Base-by-base conservation (phyloP, 2,329 filamentous ascomycete genomes). In the Rutstroemia sp. region DNA sequence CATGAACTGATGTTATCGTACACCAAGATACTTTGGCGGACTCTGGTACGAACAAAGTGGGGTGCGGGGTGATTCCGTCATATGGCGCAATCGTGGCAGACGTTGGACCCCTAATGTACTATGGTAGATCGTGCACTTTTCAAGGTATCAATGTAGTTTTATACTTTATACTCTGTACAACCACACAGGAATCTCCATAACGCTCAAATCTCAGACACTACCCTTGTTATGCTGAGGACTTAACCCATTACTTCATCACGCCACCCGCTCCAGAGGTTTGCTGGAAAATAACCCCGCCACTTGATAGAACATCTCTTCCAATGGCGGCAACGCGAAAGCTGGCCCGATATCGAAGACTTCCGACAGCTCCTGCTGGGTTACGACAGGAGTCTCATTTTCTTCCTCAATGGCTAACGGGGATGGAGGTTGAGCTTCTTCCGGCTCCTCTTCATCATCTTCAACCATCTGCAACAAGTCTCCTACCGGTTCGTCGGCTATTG, bases 271-370 rank as follows among this genome's bases (percentile, higher is more conserved):
- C 51, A 75, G 62, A 14, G 81, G 77, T 68, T 81, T 85, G 58
- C 79, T 74, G 1, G 80, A 78, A 68, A 87, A 83, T 60, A 89
- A 67, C 5, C 75, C 80, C 12, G 86, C 80, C 41, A 92, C 84
- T 69, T 84, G 82, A 69, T 86, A 83, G 67, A 92, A 91, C 73
- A 89, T 79, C 60, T 90, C 87, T 69, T 87, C 83, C 21, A 92
- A 80, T 10, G 86, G 82, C 21, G 86, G 84, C 65, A 87, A 78
- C 0, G 86, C 84, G 66, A 87, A 87, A 3, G 84, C 80, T 2
- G 85, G 83, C 2, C 82, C 82, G 14, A 78, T 76, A 60, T 90
- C 85, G 61, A 92, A 90, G 39, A 92, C 79, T 51, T 83, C 78
- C 5, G 86, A 78, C 54, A 92, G 73, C 61, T 82, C 80, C 66